Evolutionary conservation across 140 eudicot species (phyloP), one percentile per base, ranked within the genome.

Genomic region (Stevia rebaudiana): DNA sequence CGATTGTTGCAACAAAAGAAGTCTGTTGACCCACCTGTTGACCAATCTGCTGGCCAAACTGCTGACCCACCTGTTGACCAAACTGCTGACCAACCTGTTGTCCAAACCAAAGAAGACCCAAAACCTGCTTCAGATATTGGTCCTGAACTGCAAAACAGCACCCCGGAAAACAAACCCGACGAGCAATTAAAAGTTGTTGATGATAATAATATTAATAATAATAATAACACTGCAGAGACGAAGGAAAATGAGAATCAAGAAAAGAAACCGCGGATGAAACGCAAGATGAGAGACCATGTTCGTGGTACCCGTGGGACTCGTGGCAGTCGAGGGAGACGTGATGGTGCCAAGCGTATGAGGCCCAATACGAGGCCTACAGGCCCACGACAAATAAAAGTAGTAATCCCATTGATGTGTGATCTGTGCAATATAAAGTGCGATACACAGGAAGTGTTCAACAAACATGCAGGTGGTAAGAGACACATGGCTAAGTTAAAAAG

Each of bases 371-470:
- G 73, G 17, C 61, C 74, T 17, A 41, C 17, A 1, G 81, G 74
- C 18, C 84, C 80, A 63, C 58, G 54, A 7, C 76, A 41, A 21
- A 74, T 75, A n/a, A 84, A 78, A 69, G 71, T 71, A 11, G 82
- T 48, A 25, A 74, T 79, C 47, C 87, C 85, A 13, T 76, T 81
- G 68, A 63, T 85, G 36, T 85, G 94, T 47, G 88, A 85, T 58
- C 46, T 85, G 76, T 81, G 94, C 68, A 81, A 85, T 42, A 84
- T 85, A 8, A 81, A 79, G 69, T 85, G 94, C n/a, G 85, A 85
- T 56, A 81, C 94, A 18, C 81, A 78, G 60, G 88, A 81, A 64
- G 88, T 85, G 64, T 76, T 78, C 55, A 75, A 82, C 48, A 71
- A 81, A 13, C 88, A 85, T 63, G 53, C 73, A 17, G 76, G 73